Evolutionary conservation across 2,329 filamentous ascomycete genomes (phyloP), one percentile per base, ranked within the genome.

Genomic region (Talaromyces sp.): DNA sequence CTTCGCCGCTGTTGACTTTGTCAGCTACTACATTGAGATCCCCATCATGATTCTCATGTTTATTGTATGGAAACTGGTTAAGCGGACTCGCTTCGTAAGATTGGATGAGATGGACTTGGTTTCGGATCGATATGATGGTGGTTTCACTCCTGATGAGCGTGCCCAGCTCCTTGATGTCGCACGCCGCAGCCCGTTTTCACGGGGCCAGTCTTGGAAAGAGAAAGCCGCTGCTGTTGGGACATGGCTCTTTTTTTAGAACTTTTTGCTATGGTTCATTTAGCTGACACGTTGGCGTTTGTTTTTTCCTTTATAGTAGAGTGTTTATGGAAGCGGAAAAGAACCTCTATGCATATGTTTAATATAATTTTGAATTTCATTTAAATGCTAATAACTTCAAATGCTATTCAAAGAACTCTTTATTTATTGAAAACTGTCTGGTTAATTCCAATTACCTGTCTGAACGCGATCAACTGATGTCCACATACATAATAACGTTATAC

Each of bases 11-110:
- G 83, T 87, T 13, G 79, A 82, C 66, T 88, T 89, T 66, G 83
- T 89, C 53, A 86, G 83, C 62, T 85, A 79, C 64, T 88, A 89
- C 66, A 79, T 89, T 41, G 84, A 88, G 71, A 71, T 88, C 26
- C 83, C 85, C 0, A 66, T 88, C 61, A 85, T 88, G 80, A 64
- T 83, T 17, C 69, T 82, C 14, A 81, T 85, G 72, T 82, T 79
- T 64, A 38, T 84, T 8, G 77, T 68, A 0, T 88, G 85, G 85
- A 86, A 86, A 68, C 29, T 79, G 14, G 71, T 83, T 64, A 79
- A 75, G 66, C 64, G 71, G 43, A 82, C 81, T 9, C 76, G 69
- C 60, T 75, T 81, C 58, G 79, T 82, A 24, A 68, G 67, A 13
- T 65, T 76, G 46, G 70, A 72, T 24, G 77, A 79, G 56, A 83